A percentile compares a stretch with the other conserved stretches of the same genome.
Evolutionary conservation across 352 stramenopile genomes (phyloP).

Genomic region (Globisporangium mamillatum): DNA sequence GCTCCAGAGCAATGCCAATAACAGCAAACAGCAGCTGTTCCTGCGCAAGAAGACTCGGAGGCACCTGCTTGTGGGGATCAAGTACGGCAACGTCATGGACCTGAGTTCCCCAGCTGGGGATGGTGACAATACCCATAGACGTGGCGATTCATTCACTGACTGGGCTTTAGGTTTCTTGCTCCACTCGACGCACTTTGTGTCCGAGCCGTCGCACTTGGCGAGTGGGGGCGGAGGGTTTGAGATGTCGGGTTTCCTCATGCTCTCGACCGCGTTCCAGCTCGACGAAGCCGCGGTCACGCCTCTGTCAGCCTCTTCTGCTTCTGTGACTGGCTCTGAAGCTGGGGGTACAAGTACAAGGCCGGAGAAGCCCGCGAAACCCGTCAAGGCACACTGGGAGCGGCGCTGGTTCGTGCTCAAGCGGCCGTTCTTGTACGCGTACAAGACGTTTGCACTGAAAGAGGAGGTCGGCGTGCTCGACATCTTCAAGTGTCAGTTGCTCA

Average conservation of each 20-base stretch:
- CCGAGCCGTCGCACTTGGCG: slow-evolving; percentile 49
- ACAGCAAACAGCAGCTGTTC: slow-evolving; percentile 24
- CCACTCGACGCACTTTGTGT: slow-evolving; percentile 42
- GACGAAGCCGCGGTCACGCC: slow-evolving; percentile 40
- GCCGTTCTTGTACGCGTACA: slow-evolving; percentile 76
- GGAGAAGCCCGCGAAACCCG: slow-evolving; percentile 5
- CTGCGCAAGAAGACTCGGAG: slow-evolving; percentile 45
- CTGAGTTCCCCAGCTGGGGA: slow-evolving; percentile 10
- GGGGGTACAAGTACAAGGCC: not conserved
- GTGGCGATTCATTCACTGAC: not conserved
- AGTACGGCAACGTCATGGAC: slow-evolving; percentile 33
- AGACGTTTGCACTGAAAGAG: slow-evolving; percentile 63
- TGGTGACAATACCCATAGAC: not conserved
- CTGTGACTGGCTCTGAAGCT: not conserved
- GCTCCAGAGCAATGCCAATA: slow-evolving; percentile 21
- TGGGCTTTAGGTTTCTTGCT: not conserved
- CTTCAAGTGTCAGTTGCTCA: slow-evolving; percentile 56
- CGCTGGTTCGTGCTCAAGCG: slow-evolving; percentile 82
- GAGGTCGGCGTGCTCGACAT: slow-evolving; percentile 73
- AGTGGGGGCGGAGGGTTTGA: slow-evolving; percentile 30
- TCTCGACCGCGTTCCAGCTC: slow-evolving; percentile 44
- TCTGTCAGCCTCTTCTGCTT: slow-evolving; percentile 6
- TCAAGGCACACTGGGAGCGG: slow-evolving; percentile 43
- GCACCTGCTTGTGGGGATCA: slow-evolving; percentile 45
- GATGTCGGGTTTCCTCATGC: slow-evolving; percentile 77